Conservation (phyloP, 495 filamentous ascomycete genomes). For the Aspergillus coremiiformis region DNA sequence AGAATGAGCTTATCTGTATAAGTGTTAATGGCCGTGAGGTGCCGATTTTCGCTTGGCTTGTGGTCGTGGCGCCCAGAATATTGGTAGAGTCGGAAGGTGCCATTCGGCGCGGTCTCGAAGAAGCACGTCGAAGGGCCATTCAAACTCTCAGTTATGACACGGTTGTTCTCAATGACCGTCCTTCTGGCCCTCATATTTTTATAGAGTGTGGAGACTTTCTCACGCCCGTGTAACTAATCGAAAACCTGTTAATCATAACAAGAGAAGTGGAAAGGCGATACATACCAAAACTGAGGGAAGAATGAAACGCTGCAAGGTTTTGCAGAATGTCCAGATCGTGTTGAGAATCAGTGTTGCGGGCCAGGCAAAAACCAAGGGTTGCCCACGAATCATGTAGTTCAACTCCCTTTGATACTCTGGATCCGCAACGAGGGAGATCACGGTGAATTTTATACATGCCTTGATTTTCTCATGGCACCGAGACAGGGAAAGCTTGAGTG, state of each 20-base stretch:
- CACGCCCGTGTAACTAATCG: conserved; percentile 32
- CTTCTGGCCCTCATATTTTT: conserved; percentile 40
- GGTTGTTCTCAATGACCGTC: conserved; percentile 34
- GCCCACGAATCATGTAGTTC: conserved; percentile 34
- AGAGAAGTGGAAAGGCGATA: background rate
- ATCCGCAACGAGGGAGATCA: conserved; percentile 48
- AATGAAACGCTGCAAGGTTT: conserved; percentile 29
- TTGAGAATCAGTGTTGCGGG: conserved; percentile 36
- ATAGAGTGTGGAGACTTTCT: conserved; percentile 35
- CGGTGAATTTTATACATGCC: conserved; percentile 46
- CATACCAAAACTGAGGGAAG: conserved; percentile 42
- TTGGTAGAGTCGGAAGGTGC: conserved; percentile 35
- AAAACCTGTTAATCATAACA: background rate
- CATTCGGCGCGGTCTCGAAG: conserved; percentile 28
- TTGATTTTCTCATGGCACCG: conserved; percentile 25
- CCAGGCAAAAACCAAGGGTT: conserved; percentile 29
- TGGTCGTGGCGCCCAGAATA: conserved; percentile 36
- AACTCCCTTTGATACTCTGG: conserved; percentile 54
- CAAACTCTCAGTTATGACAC: conserved; percentile 35
- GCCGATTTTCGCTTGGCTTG: conserved; percentile 31
- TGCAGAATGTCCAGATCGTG: conserved; percentile 44
- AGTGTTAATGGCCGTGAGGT: conserved; percentile 38
- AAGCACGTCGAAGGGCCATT: conserved; percentile 34
- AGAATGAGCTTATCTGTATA: conserved; percentile 42
- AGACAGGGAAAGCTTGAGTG: conserved; percentile 36